Conservation (phyloP, 306 rosid species). For the Fragaria iinumae region DNA sequence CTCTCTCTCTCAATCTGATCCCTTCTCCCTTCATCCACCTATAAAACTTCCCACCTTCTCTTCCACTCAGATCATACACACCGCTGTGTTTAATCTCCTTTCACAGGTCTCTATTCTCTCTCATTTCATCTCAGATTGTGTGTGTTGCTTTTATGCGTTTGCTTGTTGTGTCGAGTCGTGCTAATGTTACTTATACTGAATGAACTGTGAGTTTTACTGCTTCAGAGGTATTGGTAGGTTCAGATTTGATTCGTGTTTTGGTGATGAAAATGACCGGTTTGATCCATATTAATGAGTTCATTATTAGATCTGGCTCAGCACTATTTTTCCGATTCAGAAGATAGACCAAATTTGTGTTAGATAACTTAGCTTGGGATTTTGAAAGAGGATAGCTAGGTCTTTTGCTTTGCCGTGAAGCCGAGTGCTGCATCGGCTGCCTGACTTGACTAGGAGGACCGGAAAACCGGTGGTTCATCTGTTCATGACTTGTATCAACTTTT, state of each 20-base stretch:
- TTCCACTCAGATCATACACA: not conserved
- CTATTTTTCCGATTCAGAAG: not conserved
- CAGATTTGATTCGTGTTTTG: not conserved
- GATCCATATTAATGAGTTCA: not conserved
- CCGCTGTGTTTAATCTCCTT: not conserved
- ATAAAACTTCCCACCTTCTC: not conserved
- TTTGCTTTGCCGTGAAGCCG: too few relatives aligned
- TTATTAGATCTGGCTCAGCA: not conserved
- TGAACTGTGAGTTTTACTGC: too few relatives aligned
- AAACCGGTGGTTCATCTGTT: not conserved
- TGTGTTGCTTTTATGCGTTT: not conserved
- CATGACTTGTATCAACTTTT: not conserved
- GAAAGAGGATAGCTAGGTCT: not conserved
- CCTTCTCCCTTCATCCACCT: slow-evolving; percentile 18
- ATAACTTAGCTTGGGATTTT: too few relatives aligned
- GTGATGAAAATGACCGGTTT: not conserved
- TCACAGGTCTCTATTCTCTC: not conserved
- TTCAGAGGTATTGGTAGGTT: not conserved
- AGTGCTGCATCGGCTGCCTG: too few relatives aligned
- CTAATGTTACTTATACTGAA: not conserved
- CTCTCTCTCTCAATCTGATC: slow-evolving; percentile 39
- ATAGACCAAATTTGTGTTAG: too few relatives aligned
- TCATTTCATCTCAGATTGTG: not conserved
- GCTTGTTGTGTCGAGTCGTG: not conserved
- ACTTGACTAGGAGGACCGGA: not conserved